Evolutionary conservation across 805 yeast genomes (phyloP), one percentile per base, ranked within the genome.

Genomic region (Cyberlindnera amylophila): DNA sequence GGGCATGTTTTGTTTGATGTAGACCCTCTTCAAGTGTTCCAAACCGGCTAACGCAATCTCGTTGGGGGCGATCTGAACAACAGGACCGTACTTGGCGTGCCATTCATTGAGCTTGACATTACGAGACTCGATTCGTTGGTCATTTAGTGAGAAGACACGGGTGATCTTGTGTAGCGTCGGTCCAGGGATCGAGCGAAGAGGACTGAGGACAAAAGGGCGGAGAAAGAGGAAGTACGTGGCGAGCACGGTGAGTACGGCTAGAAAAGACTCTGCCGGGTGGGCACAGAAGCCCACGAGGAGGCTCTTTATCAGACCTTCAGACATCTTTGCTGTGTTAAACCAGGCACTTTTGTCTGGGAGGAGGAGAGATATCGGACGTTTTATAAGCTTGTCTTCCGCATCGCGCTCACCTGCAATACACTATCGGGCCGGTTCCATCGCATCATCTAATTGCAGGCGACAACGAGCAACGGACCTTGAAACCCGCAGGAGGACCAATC

Each of bases 1-100:
- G 69, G 65, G 84, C 72, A 65, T 71, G 65, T 65, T 82, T 65
- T 66, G 61, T 45, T 68, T 70, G 41, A 74, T 60, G 57, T 83
- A 84, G 16, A 83, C 71, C 33, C 77, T 78, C 49, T 72, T 74
- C 32, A 81, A 49, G 46, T 66, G 74, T 36, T 68, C 69, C 4
- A 69, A 54, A 39, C 80, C 77, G 34, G 75, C 67, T 34, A 82
- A 71, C 38, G 83, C 79, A 15, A 83, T 65, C 50, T 81, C 88
- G 18, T 64, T 61, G 2, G 89, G 88, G 1, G 79, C 70, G 12
- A 83, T 59, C 17, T 83, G 65, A 5, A 83, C 79, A 4, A 82
- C 75, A 7, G 81, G 72, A 1, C 89, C 90, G 51, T 80, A 80
- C 44, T 63, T 57, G 35, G 56, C 36, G 52, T 83, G 90, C 44